Evolutionary conservation across 768 basidiomycete genomes (phyloP), one percentile per base, ranked within the genome.

Genomic region (Hypsizygus marmoreus): DNA sequence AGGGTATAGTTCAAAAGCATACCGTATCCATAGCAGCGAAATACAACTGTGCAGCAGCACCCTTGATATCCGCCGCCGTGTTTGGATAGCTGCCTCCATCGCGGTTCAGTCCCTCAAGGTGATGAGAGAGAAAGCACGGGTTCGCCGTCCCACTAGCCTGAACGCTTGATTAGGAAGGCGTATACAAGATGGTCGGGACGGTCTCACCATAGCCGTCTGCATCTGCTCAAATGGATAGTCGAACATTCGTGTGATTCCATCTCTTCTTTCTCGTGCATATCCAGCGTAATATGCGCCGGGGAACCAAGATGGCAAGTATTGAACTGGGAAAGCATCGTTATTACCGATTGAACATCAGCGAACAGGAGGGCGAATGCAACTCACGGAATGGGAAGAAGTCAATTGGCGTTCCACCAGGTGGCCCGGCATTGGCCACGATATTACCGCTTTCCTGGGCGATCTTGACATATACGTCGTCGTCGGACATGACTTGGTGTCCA

Each of bases 11-110:
- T 8, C 1, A n/a, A 10, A 26, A 16, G 55, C 56, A 23, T n/a
- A 66, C 64, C n/a, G 65, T 64, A 36, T 75, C 71, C 14, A 65
- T 59, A 0, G 69, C 74, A 29, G 64, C 74, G 17, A 55, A 60
- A 37, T 67, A 73, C 19, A 70, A 66, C 14, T 61, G 54, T 6
- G 61, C 68, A 30, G 61, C 49, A 3, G 50, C 46, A 11, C 53
- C 45, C 30, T 60, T 60, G 35, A 64, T 56, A 28, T 62, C 56
- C 6, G 56, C 48, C 2, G 37, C 16, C 3, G 43, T 42, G 14
- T 44, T 40, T 30, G 36, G 20, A 42, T 16, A 43, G 29, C 37
- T 22, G 4, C 6, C 12, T 13, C 36, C 52, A 25, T 43, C 46
- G 16, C 19, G 33, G 16, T 40, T 24, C 4, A 40, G 23, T 8